Base-by-base conservation (phyloP, 768 basidiomycete genomes). In the Tricholoma furcatifolium region DNA sequence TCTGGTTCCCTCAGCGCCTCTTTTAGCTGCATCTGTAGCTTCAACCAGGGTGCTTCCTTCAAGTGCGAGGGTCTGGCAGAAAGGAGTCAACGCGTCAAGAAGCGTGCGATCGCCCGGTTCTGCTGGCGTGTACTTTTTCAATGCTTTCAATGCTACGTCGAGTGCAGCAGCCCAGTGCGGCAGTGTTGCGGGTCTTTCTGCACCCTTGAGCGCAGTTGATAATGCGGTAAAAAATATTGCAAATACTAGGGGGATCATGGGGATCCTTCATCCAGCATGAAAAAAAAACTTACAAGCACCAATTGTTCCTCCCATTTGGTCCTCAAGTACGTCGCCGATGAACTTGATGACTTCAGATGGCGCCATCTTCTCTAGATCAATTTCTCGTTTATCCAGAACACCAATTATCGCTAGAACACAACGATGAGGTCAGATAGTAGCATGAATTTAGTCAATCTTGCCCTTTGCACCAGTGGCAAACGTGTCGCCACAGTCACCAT, bases 401-500 rank as follows among this genome's bases (percentile, higher is more conserved):
- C 60, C 54, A 5, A 76, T 54, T 8, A 78, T 61, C 8, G 69
- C 71, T 71, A 34, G 6, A 18, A 6, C 20, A n/a, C 38, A 45
- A 47, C 3, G 17, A n/a, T 18, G 35, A 39, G 38, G 0, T 15
- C 10, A 32, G 17, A 42, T 20, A 7, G 11, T 15, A 9, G 32
- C 5, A 10, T 6, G 12, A 17, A 6, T 11, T 14, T 4, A 6
- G 14, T 31, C 32, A 4, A 30, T 40, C 39, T 9, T 45, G 71
- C 68, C 71, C 66, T 54, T 64, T 6, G 74, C 74, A 9, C 84
- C 83, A 3, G 75, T 67, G 8, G 77, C 71, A 54, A 84, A 80
- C 6, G 82, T 84, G 35, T 77, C 67, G 8, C 84, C 83, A 43
- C 82, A 83, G 61, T 85, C 83, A 6, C 83, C 84, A 64, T 86